Conservation (phyloP, 768 basidiomycete genomes). For the Glaciozyma martinii region DNA sequence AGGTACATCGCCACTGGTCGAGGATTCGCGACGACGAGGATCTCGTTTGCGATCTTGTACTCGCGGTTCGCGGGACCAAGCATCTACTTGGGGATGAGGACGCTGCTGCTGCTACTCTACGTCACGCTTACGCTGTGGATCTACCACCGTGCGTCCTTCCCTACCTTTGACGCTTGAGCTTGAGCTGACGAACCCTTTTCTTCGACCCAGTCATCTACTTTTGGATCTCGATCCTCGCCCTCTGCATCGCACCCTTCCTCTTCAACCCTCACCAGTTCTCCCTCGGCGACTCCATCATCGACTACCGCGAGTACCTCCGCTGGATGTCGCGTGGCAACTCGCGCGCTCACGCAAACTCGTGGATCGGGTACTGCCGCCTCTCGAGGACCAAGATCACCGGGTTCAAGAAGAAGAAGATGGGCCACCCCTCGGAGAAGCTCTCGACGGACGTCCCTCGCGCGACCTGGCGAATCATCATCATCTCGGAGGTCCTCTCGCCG, state of each 20-base stretch:
- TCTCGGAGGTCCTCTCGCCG: conserved; percentile 55
- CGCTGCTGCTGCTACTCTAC: conserved; percentile 82
- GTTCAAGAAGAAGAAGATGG: conserved; percentile 97
- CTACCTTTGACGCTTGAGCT: not conserved
- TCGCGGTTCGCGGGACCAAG: conserved; percentile 98
- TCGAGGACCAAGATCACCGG: conserved; percentile 98
- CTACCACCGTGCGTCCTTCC: conserved; percentile 22
- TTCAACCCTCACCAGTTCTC: conserved; percentile 99
- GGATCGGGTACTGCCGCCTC: conserved; percentile 97
- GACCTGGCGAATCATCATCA: conserved; percentile 66
- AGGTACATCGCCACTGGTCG: conserved; percentile 98
- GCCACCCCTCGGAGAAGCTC: conserved; percentile 93
- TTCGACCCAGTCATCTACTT: conserved; percentile 91
- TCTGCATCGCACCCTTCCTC: conserved; percentile 91
- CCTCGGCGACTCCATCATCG: conserved; percentile 91
- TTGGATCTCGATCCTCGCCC: conserved; percentile 86
- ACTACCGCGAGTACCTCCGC: conserved; percentile 90
- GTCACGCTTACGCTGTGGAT: conserved; percentile 80
- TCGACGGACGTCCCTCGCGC: conserved; percentile 92
- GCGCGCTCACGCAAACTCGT: conserved; percentile 90
- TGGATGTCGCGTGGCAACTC: conserved; percentile 99
- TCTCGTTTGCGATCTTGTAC: conserved; percentile 88
- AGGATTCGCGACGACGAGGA: conserved; percentile 93
- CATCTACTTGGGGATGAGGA: conserved; percentile 94
- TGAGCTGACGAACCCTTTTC: not conserved